Evolutionary conservation across 306 rosid genomes (phyloP).

Genomic region (Glycine soja): DNA sequence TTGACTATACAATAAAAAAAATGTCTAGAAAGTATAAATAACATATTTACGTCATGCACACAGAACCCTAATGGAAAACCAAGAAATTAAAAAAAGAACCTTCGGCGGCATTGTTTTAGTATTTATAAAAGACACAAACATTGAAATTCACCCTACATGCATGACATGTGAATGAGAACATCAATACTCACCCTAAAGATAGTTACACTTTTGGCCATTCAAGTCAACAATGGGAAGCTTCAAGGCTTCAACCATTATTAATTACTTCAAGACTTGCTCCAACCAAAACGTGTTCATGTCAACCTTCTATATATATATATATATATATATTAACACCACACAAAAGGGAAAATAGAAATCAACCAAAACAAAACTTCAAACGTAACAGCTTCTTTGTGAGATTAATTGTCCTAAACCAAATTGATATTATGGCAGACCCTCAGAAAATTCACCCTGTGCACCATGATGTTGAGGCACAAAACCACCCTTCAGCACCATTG

Average conservation of each 20-base stretch:
- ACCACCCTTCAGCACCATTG: constrained; percentile 64
- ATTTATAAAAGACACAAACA: constrained; percentile 41
- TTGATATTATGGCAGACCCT: constrained; percentile 62
- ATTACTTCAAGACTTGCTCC: background rate
- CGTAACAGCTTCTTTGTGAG: background rate
- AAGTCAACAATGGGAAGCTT: constrained; percentile 51
- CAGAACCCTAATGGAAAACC: constrained; percentile 28
- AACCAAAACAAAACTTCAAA: background rate
- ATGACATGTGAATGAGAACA: constrained; percentile 23
- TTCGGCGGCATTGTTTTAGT: constrained; percentile 47
- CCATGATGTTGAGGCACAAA: constrained; percentile 65
- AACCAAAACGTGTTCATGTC: constrained; percentile 8
- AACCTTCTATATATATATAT: background rate
- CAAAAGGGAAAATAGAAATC: background rate
- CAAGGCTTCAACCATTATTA: constrained; percentile 8
- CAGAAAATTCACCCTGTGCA: constrained; percentile 73
- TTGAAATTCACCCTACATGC: constrained; percentile 29
- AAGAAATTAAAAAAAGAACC: constrained; percentile 34
- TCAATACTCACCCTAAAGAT: background rate
- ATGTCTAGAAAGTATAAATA: constrained; percentile 3
- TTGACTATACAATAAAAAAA: background rate
- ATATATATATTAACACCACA: constrained; percentile 1
- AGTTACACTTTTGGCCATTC: constrained; percentile 2
- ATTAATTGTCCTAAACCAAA: constrained; percentile 23
- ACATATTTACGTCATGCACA: constrained; percentile 14